Evolutionary conservation across 345 rosid genomes (phyloP).

Genomic region (Eutrema yunnanense): DNA sequence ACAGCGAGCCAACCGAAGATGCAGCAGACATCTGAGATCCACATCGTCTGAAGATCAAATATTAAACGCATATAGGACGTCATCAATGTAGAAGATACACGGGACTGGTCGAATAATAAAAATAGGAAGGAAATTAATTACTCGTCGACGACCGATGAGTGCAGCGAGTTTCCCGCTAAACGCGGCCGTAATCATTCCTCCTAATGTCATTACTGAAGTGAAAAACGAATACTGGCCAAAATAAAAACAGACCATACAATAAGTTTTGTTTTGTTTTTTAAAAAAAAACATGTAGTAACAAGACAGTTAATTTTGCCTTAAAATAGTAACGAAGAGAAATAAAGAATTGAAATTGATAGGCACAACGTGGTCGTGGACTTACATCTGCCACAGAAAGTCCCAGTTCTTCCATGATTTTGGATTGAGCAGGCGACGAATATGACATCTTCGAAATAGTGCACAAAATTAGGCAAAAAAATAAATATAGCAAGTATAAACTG

Average conservation of each 20-base stretch:
- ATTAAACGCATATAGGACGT: background rate
- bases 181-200: constrained; percentile 30
- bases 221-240: constrained; percentile 26
- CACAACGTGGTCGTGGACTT: constrained; percentile 23
- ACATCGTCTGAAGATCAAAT: constrained; percentile 34
- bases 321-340: too few relatives aligned
- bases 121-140: background rate
- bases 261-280: too few relatives aligned
- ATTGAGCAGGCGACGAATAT: constrained; percentile 58
- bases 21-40: constrained; percentile 31
- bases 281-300: too few relatives aligned
- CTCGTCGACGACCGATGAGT: constrained; percentile 28
- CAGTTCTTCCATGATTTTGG: constrained; percentile 52
- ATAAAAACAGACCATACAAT: background rate
- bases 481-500: background rate
- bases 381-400: constrained; percentile 58
- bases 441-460: constrained; percentile 36
- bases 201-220: constrained; percentile 30
- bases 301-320: too few relatives aligned
- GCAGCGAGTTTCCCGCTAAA: constrained; percentile 31
- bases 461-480: background rate
- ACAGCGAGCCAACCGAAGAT: constrained; percentile 37
- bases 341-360: too few relatives aligned
- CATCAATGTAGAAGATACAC: background rate
- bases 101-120: background rate